Base-by-base conservation (phyloP, 2,329 filamentous ascomycete genomes). In the Helicocarpus griseus region DNA sequence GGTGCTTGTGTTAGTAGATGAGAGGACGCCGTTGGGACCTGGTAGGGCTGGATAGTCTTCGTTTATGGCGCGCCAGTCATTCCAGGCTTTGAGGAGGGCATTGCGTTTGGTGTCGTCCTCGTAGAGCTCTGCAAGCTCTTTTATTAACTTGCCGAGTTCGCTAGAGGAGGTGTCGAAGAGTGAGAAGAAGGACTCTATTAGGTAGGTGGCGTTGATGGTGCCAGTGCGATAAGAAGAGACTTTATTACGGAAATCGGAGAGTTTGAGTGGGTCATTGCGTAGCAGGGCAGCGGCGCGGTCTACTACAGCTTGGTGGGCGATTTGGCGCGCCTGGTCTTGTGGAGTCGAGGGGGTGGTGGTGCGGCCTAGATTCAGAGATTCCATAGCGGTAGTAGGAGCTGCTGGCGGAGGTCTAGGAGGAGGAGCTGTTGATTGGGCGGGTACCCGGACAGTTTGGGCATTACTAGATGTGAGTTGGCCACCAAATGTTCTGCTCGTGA, bases 31-130 rank as follows among this genome's bases (percentile, higher is more conserved):
- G 50, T 80, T 79, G 0, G 87, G 78, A 0, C 86, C 85, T 1
- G 91, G 90, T 0, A 97, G 74, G 1, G 87, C 88, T 0, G 91
- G 91, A 60, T 96, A 97, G 65, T 96, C 90, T 68, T 96, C 90
- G 58, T 95, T 94, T 70, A 95, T 93, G 35, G 89, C 89, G 44
- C 88, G 87, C 88, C 91, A 96, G 69, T 95, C 87, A 60, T 89
- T 88, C 89, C 91, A 96, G 1, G 90, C 88, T 61, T 85, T 85
- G 24, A 89, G 79, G 2, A 98, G 73, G 0, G 74, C 77, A 49
- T 85, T 83, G 1, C 82, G 82, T 65, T 95, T 95, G 17, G 68
- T 65, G 47, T 85, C 78, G 59, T 94, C 85, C 60, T 98, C 91
- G 60, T 93, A 97, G 9, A 98, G 81, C 49, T 97, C 91, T 4